Percentiles rank a stretch among this genome's conserved stretches.
phyloP scores from a whole-genome alignment of 2,329 filamentous ascomycete species.

The Calonectria fujianensis region DNA sequence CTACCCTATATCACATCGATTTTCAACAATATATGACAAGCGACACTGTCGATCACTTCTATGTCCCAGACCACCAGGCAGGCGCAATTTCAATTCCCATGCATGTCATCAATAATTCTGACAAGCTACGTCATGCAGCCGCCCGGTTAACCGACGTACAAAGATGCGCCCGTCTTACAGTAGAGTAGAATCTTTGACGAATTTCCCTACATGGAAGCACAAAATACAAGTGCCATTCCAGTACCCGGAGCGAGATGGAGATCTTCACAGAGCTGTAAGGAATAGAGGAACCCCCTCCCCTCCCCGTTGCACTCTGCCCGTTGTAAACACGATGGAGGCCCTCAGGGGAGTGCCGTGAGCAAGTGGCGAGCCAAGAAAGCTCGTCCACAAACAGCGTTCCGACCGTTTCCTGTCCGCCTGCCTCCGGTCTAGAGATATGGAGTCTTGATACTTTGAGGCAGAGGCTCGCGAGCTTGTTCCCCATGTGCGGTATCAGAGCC shows the following conservation, averaged over 20 bases:
- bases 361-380: conserved; percentile 24
- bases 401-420: conserved; percentile 33
- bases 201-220: conserved; percentile 35
- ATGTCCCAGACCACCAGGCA: background rate
- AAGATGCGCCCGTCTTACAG: conserved; percentile 11
- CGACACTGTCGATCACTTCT: conserved; percentile 10
- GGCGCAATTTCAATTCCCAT: conserved; percentile 2
- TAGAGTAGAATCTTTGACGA: conserved; percentile 34
- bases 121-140: conserved; percentile 25
- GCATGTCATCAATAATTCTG: conserved; percentile 30
- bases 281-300: conserved; percentile 8
- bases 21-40: background rate
- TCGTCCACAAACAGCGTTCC: conserved; percentile 11
- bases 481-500: conserved; percentile 32
- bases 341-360: conserved; percentile 4
- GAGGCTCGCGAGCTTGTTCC: conserved; percentile 22
- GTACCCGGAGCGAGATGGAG: conserved; percentile 28
- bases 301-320: conserved; percentile 8
- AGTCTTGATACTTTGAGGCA: conserved; percentile 26
- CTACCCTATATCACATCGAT: background rate
- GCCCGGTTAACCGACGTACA: conserved; percentile 1
- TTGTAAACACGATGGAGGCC: conserved; percentile 20
- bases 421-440: conserved; percentile 19
- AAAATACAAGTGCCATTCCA: conserved; percentile 16
- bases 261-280: conserved; percentile 24